Percentiles rank a stretch among this genome's conserved stretches.
Evolutionary conservation across 352 stramenopile genomes (phyloP).

Genomic region (Phytophthora podocarpi): DNA sequence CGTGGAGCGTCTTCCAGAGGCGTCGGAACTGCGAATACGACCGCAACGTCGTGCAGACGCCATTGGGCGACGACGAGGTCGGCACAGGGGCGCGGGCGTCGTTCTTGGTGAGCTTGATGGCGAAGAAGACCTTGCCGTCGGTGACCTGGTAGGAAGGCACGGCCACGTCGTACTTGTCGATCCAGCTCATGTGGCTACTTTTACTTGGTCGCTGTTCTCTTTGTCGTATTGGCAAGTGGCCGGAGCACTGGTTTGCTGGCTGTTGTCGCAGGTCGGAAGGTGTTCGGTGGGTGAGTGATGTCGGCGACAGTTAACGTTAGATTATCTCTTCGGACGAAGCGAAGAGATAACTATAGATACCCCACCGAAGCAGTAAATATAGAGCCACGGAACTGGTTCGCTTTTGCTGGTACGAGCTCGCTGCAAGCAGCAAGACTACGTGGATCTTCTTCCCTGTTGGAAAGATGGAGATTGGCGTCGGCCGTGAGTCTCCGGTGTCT

Average conservation of each 20-base stretch:
- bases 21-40: slow-evolving; percentile 69
- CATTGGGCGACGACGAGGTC: slow-evolving; percentile 18
- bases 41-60: slow-evolving; percentile 39
- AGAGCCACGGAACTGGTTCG: not conserved
- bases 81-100: slow-evolving; percentile 25
- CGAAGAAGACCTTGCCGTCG: slow-evolving; percentile 35
- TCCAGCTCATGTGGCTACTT: slow-evolving; percentile 37
- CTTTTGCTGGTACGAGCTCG: slow-evolving; percentile 22
- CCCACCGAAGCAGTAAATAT: slow-evolving; percentile 5
- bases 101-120: slow-evolving; percentile 34
- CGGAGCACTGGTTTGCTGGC: slow-evolving; percentile 3
- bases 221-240: slow-evolving; percentile 9
- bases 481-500: not conserved
- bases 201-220: not conserved
- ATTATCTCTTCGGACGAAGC: not conserved
- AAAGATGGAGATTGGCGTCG: slow-evolving; percentile 28
- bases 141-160: slow-evolving; percentile 42
- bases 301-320: no score
- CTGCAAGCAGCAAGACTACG: slow-evolving; percentile 27
- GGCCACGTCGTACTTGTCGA: slow-evolving; percentile 36
- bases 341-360: slow-evolving; percentile 3
- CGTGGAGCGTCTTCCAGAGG: slow-evolving; percentile 51
- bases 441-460: slow-evolving; percentile 16
- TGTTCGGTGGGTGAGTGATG: not conserved
- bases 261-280: slow-evolving; percentile 5